A percentile compares a stretch with the other conserved stretches of the same genome.
Conservation (phyloP, 164 flowering plant species). For the Tetrastigma voinierianum region DNA sequence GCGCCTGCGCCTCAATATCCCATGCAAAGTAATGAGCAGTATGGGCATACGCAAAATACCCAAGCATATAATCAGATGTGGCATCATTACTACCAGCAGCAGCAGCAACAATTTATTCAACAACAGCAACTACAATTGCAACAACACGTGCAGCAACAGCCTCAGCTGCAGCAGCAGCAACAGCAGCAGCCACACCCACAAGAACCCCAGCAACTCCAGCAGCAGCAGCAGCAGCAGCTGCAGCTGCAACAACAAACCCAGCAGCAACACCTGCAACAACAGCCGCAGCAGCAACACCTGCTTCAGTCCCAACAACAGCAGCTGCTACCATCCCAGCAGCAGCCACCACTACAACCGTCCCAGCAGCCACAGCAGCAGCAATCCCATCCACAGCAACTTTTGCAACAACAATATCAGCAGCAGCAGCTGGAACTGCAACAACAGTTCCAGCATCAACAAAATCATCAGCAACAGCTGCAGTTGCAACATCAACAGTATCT, state of each 20-base stretch:
- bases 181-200: slow-evolving; percentile 26
- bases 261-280: slow-evolving; percentile 18
- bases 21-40: slow-evolving; percentile 33
- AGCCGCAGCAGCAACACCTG: slow-evolving; percentile 30
- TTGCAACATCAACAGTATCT: slow-evolving; percentile 18
- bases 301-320: slow-evolving; percentile 15
- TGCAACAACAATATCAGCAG: slow-evolving; percentile 16
- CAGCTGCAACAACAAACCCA: slow-evolving; percentile 23
- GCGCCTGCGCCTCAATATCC: slow-evolving; percentile 33
- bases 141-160: slow-evolving; percentile 24
- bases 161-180: slow-evolving; percentile 15
- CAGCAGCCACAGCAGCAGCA: slow-evolving; percentile 11
- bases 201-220: slow-evolving; percentile 16
- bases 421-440: slow-evolving; percentile 14
- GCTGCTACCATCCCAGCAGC: slow-evolving; percentile 21
- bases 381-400: slow-evolving; percentile 11
- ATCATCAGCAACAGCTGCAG: slow-evolving; percentile 24
- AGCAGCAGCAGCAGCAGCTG: slow-evolving; percentile 30
- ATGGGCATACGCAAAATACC: slow-evolving; percentile 33
- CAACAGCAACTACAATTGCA: slow-evolving; percentile 29
- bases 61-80: slow-evolving; percentile 61
- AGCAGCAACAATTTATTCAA: slow-evolving; percentile 16
- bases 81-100: slow-evolving; percentile 69
- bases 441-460: slow-evolving; percentile 23
- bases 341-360: slow-evolving; percentile 21